Evolutionary conservation across 1,284 basidiomycete species (phyloP).

Genomic region (Papiliotrema fonsecae): DNA sequence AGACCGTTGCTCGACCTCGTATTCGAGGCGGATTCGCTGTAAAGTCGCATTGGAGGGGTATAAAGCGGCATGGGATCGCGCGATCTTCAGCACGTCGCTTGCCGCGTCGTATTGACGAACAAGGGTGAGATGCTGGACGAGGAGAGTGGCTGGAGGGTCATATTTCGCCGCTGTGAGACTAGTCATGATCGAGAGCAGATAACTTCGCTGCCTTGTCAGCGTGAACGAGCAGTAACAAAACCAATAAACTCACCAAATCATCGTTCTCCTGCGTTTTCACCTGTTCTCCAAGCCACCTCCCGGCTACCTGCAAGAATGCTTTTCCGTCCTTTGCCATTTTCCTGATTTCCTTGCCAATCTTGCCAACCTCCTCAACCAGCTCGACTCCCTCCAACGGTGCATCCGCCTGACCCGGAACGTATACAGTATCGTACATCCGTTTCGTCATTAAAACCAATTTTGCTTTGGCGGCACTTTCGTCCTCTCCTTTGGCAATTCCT

Average conservation of each 20-base stretch:
- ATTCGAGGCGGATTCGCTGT: constrained; percentile 21
- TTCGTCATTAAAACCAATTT: constrained; percentile 28
- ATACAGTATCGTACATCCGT: constrained; percentile 39
- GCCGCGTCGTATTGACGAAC: neutral
- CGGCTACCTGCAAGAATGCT: constrained; percentile 20
- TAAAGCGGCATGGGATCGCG: constrained; percentile 23
- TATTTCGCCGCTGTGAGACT: constrained; percentile 30
- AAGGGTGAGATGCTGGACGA: constrained; percentile 31
- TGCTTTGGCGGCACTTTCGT: constrained; percentile 16
- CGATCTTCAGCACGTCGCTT: constrained; percentile 9
- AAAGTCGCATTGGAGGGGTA: constrained; percentile 28
- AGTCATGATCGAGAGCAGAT: constrained; percentile 30
- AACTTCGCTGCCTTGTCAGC: constrained; percentile 18
- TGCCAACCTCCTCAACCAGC: constrained; percentile 37
- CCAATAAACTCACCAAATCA: constrained; percentile 27
- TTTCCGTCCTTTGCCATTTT: constrained; percentile 20
- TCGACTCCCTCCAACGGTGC: constrained; percentile 22
- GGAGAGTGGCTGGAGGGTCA: constrained; percentile 28
- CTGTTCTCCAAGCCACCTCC: constrained; percentile 35
- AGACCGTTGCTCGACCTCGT: constrained; percentile 11
- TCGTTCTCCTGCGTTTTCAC: constrained; percentile 20
- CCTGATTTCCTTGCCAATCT: constrained; percentile 37
- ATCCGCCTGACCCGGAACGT: constrained; percentile 27
- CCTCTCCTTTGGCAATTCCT: constrained; percentile 5
- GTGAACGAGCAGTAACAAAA: neutral